These are phyloP conservation scores for Aureobasidium sp. DNA, from an alignment of 2,329 filamentous ascomycete species.

Conservation along the genomic window DNA sequence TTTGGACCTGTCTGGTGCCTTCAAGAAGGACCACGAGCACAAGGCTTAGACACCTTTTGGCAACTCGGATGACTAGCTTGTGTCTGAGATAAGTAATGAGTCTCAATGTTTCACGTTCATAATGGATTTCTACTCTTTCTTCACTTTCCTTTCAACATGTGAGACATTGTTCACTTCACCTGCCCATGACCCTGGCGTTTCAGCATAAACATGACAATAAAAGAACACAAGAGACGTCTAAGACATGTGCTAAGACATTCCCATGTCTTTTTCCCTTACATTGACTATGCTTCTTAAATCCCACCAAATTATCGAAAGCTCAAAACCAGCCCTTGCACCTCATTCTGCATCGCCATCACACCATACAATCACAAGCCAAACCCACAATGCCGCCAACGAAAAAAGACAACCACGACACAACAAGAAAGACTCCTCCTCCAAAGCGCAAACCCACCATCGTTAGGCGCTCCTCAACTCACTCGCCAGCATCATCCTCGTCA, in stretches of 20 bases:
- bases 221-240: not conserved
- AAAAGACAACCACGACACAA: not conserved
- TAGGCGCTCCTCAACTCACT: not conserved
- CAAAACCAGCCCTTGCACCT: too few relatives aligned
- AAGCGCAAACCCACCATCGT: not conserved
- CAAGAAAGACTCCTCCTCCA: not conserved
- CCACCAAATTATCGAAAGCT: not conserved
- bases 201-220: not conserved
- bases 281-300: not conserved
- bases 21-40: slow-evolving; percentile 11
- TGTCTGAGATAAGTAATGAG: not conserved
- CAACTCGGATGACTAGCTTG: not conserved
- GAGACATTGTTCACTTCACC: not conserved
- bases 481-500: not conserved
- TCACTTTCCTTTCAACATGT: not conserved
- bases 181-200: not conserved
- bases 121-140: not conserved
- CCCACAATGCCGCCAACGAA: not conserved
- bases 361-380: too few relatives aligned
- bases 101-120: not conserved
- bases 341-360: too few relatives aligned
- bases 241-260: not conserved
- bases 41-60: not conserved
- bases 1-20: slow-evolving; percentile 21
- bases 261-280: not conserved